phyloP scores from a whole-genome alignment of 2,329 filamentous ascomycete species.

The Pseudogymnoascus sp. region DNA sequence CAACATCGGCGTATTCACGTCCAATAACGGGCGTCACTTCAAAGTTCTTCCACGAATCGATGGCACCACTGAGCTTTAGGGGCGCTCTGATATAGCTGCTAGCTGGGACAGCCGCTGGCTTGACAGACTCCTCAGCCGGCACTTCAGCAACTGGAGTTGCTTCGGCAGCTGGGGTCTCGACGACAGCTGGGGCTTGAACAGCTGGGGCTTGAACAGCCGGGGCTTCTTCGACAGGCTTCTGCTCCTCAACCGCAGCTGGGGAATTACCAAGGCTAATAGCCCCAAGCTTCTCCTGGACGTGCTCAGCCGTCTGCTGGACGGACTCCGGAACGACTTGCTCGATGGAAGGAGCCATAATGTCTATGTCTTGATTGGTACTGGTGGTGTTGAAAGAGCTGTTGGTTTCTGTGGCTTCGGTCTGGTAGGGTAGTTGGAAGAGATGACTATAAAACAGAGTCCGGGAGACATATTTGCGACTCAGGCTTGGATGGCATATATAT shows the following conservation, averaged over 20 bases:
- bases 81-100: slow-evolving; percentile 19
- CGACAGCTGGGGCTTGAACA: slow-evolving; percentile 13
- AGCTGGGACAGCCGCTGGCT: background rate
- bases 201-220: slow-evolving; percentile 20
- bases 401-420: slow-evolving; percentile 2
- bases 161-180: background rate
- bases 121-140: background rate
- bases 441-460: slow-evolving; percentile 5
- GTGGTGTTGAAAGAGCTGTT: background rate
- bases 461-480: slow-evolving; percentile 1
- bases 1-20: slow-evolving; percentile 34
- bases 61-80: slow-evolving; percentile 21
- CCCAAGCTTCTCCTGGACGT: slow-evolving; percentile 21
- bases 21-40: slow-evolving; percentile 39
- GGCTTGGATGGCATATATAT: slow-evolving; percentile 1
- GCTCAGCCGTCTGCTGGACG: slow-evolving; percentile 16
- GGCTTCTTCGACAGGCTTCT: slow-evolving; percentile 9
- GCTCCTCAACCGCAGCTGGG: slow-evolving; percentile 8
- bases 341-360: slow-evolving; percentile 3
- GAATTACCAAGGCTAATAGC: slow-evolving; percentile 11
- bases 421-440: slow-evolving; percentile 3
- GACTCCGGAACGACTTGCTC: slow-evolving; percentile 16
- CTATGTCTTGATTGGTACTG: slow-evolving; percentile 1
- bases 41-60: slow-evolving; percentile 23
- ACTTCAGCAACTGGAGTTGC: background rate